Evolutionary conservation across 139 green algal genomes (phyloP).

Genomic region (Picochlorum sp.): DNA sequence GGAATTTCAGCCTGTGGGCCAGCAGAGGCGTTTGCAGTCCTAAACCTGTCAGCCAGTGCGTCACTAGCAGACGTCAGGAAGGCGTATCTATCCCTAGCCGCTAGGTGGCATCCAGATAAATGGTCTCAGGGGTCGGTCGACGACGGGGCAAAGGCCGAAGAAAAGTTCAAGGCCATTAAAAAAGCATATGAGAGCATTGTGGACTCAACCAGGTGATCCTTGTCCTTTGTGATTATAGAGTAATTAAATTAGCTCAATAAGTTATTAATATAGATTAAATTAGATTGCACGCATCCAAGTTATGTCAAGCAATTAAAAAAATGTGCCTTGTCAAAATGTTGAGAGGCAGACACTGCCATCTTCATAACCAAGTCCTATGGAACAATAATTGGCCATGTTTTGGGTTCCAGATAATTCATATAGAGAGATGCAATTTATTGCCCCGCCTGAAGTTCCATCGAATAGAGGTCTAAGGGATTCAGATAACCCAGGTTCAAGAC

Average conservation of each 20-base stretch:
- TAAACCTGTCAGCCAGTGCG: constrained; percentile 3
- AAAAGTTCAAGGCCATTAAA: constrained; percentile 22
- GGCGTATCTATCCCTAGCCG: constrained; percentile 35
- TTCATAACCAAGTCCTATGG: no score
- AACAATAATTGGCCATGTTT: no score
- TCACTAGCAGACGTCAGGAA: constrained; percentile 16
- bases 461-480: no score
- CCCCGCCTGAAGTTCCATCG: no score
- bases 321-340: no score
- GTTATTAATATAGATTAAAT: background rate
- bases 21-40: constrained; percentile 1
- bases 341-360: no score
- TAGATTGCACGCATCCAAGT: background rate
- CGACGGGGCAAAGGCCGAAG: constrained; percentile 10
- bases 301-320: no score
- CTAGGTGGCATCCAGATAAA: constrained; percentile 43
- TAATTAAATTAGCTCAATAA: background rate
- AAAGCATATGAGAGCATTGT: constrained; percentile 9
- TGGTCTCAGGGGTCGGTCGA: constrained; percentile 8
- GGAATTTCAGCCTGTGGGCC: background rate
- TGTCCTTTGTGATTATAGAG: no score
- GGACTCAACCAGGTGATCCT: background rate
- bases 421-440: no score
- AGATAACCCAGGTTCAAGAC: constrained; percentile 4
- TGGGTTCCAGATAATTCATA: no score